Base-by-base conservation (phyloP, 176 grass and related monocot species). In the Hyparrhenia diplandra region DNA sequence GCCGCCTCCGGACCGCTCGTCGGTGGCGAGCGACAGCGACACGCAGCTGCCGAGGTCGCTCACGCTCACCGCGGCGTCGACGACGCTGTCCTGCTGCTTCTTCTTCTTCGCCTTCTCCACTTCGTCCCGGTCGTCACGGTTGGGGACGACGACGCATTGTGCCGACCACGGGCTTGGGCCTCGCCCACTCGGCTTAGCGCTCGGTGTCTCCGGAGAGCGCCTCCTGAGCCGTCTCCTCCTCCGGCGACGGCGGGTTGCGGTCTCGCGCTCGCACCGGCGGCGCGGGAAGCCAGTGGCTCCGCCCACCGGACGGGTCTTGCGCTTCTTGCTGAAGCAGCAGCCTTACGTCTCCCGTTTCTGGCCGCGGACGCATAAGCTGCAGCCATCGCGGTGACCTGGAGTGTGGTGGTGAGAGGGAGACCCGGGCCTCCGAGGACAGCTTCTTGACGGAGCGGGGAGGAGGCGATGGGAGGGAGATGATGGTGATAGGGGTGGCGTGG, bases 181-280 rank as follows among this genome's bases (percentile, higher is more conserved):
- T 69, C 11, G 39, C n/a, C 28, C 55, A n/a, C 55, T 39, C 18
- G 39, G 34, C 76, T 86, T 89, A 6, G 77, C 8, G 39, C 72
- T 90, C 51, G 82, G 82, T 0, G 92, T 98, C 84, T 91, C 95
- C 2, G 90, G 90, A 94, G 42, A 94, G 86, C 67, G 94, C 95
- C 82, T 98, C 95, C 83, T 98, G 94, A 20, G 94, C 95, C 35
- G 85, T 92, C 88, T 98, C 95, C 84, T 91, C 95, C 81, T 86
- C 95, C 74, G 86, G 80, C 2, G 87, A 80, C 55, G 86, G 87
- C 41, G 80, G 86, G 61, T 83, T 71, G 51, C 85, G 64, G 77
- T 82, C 45, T 82, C 90, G 67, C 40, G 43, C 59, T 42, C 69
- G 67, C 78, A 63, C 14, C 69, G 63, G 41, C 69, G 63, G 41